A percentile compares a stretch with the other conserved stretches of the same genome.
phyloP scores from a whole-genome alignment of 352 stramenopile genomes.

The Chrysophaeum taylorii region DNA sequence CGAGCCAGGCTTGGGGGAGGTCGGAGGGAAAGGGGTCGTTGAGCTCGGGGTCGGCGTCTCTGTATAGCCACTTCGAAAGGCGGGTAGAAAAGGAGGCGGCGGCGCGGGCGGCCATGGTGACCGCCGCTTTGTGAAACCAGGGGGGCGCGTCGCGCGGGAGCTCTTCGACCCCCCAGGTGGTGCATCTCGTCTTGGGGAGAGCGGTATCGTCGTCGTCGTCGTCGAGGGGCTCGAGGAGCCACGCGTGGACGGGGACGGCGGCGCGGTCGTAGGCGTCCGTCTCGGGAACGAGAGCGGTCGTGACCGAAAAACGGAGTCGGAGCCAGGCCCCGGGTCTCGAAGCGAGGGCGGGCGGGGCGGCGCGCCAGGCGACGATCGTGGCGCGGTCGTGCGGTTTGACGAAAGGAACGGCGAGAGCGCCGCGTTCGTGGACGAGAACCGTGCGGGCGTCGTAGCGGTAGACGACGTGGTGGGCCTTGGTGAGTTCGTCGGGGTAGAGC shows the following conservation, averaged over 20 bases:
- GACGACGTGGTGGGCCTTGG: background rate
- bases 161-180: background rate
- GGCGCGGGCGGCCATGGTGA: background rate
- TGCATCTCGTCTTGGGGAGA: background rate
- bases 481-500: background rate
- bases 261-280: background rate
- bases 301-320: constrained; percentile 1
- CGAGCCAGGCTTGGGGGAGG: background rate
- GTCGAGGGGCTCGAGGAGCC: constrained; percentile 4
- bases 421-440: constrained; percentile 4
- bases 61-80: background rate
- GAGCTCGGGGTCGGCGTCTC: background rate
- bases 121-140: background rate
- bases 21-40: too few species aligned
- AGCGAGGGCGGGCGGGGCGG: background rate
- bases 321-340: background rate
- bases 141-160: background rate
- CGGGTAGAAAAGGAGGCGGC: background rate
- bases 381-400: background rate
- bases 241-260: background rate
- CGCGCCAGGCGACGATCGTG: constrained; percentile 5
- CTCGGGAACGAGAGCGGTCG: background rate
- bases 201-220: too few species aligned
- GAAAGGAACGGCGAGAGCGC: background rate
- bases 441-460: constrained; percentile 13